Evolutionary conservation across 179 eudicot genomes (phyloP).

Genomic region (Beta corolliflora): DNA sequence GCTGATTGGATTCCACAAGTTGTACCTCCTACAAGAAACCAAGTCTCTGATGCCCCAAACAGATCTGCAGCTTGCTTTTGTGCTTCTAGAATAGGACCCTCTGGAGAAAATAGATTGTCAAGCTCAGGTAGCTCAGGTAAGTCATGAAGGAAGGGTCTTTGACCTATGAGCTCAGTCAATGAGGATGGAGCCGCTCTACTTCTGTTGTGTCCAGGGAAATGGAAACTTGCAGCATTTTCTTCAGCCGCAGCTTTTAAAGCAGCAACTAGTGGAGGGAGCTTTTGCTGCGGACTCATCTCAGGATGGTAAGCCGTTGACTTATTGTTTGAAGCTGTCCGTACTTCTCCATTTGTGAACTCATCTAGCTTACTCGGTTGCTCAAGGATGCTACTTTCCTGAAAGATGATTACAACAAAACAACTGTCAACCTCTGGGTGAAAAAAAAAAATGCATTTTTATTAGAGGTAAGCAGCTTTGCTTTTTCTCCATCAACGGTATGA

Average conservation of each 20-base stretch:
- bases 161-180: conserved; percentile 65
- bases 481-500: background rate
- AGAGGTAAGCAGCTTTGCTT: background rate
- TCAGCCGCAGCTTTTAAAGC: conserved; percentile 75
- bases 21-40: conserved; percentile 95
- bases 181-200: conserved; percentile 85
- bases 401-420: background rate
- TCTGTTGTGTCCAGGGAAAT: conserved; percentile 94
- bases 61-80: conserved; percentile 73
- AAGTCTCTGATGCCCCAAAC: conserved; percentile 84
- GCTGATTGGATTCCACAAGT: conserved; percentile 93
- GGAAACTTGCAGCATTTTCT: conserved; percentile 77
- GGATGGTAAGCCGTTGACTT: background rate
- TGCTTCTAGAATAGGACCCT: conserved; percentile 72
- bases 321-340: conserved; percentile 16
- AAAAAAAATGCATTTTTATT: background rate
- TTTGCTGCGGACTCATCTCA: conserved; percentile 22
- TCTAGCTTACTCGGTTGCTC: conserved; percentile 35
- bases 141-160: conserved; percentile 62
- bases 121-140: conserved; percentile 84
- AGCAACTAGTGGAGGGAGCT: conserved; percentile 59
- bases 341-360: conserved; percentile 15
- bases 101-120: conserved; percentile 78
- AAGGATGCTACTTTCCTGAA: conserved; percentile 42
- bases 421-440: background rate